Evolutionary conservation across 768 basidiomycete species (phyloP), one percentile per base, ranked within the genome.

Genomic region (Phanerochaete carnosa): DNA sequence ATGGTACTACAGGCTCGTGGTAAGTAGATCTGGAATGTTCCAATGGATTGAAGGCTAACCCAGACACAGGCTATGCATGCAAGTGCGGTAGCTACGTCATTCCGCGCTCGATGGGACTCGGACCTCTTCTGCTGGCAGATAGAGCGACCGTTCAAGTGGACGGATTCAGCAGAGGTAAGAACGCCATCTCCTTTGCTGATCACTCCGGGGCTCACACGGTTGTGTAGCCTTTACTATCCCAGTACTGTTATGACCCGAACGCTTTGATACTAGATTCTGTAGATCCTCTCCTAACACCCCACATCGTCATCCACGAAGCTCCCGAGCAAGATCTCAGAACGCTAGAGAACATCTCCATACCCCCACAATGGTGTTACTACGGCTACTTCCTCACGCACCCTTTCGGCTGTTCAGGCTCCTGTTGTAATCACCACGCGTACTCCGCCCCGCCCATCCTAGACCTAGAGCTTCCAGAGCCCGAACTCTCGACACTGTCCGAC

Each of bases 161-260:
- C 69, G 28, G 83, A 86, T 68, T 79, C 81, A 49, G 83, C 80
- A 30, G 76, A 80, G 71, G 83, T 82, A 68, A 65, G 71, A 63
- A 7, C 4, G 7, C 47, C 30, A n/a, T 25, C n/a, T 39, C 28
- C 12, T 47, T 55, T 57, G 29, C 16, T 46, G 47, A 30, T n/a
- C 26, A 29, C 30, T 22, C 26, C 30, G 11, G 33, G 3, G 16
- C 29, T 50, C 22, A 60, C 29, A 28, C 9, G 23, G 32, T 45
- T 35, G 16, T 32, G 7, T 52, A 77, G 76, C 75, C 77, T 58
- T 63, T 80, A 23, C 71, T 80, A 12, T 52, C 59, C 7, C 37
- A 57, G 11, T 69, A 30, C 59, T 64, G 65, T 23, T 61, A 63
- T 7, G 66, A 66, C 29, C 65, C 62, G n/a, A 76, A 75, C 6